Percentiles rank a stretch among this genome's conserved stretches.
These are phyloP conservation scores for Xylaria sp. DNA, from an alignment of 2,329 filamentous ascomycete species.

Conservation along the genomic window DNA sequence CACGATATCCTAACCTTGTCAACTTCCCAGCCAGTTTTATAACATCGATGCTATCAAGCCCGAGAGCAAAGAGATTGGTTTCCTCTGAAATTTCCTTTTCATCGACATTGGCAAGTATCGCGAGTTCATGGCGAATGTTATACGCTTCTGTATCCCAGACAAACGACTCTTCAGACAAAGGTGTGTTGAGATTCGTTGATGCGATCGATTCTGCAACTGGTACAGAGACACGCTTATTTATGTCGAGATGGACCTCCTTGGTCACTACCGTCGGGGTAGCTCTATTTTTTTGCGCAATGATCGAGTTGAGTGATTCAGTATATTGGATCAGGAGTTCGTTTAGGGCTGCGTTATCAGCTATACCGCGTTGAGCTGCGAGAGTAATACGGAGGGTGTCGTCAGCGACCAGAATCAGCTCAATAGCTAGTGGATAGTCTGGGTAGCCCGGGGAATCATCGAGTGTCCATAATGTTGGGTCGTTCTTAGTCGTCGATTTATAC, in stretches of 20 bases:
- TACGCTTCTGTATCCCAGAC: conserved; percentile 67
- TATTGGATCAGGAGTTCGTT: conserved; percentile 55
- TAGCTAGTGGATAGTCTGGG: conserved; percentile 79
- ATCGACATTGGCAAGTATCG: conserved; percentile 67
- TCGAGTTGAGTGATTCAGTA: conserved; percentile 45
- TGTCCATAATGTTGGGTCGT: conserved; percentile 62
- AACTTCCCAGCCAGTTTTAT: conserved; percentile 84
- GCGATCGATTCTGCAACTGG: neutral
- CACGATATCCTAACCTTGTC: conserved; percentile 65
- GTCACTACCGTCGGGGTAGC: conserved; percentile 4
- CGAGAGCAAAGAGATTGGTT: conserved; percentile 81
- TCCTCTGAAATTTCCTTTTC: conserved; percentile 63
- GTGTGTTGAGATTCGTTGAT: neutral
- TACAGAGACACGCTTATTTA: neutral
- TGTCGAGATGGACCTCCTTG: neutral
- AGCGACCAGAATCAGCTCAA: conserved; percentile 72
- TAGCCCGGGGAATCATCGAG: conserved; percentile 59
- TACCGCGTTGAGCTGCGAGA: conserved; percentile 65
- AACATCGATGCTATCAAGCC: conserved; percentile 90
- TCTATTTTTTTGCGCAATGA: conserved; percentile 40
- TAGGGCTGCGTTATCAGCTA: conserved; percentile 51
- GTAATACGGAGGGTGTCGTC: conserved; percentile 64
- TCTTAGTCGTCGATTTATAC: conserved; percentile 42
- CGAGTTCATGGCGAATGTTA: conserved; percentile 70
- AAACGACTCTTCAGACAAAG: conserved; percentile 53